Base-by-base conservation (phyloP, 1,139 yeast species). In the Candida glucosophila region DNA sequence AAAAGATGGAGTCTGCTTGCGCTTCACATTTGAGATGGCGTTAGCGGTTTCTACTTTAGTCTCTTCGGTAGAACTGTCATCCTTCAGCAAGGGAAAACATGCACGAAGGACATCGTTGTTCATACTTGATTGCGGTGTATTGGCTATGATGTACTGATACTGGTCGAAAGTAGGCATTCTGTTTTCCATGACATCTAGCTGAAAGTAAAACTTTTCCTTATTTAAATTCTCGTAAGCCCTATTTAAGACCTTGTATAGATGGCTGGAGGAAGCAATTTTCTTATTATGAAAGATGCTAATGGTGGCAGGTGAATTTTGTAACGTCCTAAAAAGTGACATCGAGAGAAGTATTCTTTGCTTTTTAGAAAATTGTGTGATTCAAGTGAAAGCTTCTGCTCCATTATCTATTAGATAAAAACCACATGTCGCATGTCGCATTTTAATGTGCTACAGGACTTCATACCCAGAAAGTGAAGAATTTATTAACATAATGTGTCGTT, bases 401-500 rank as follows among this genome's bases (percentile, higher is more conserved):
- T 0, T 55, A 77, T 4, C 50, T 61, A 23, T 55, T 86, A 18
- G 71, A 79, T 2, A 48, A 79, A 4, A 61, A 64, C 2, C 55
- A 80, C 12, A 70, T 75, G 1, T 85, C n/a, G n/a, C n/a, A n/a
- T n/a, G n/a, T n/a, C n/a, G n/a, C n/a, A n/a, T n/a, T n/a, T n/a
- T n/a, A n/a, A n/a, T n/a, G n/a, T n/a, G n/a, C n/a, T n/a, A n/a
- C n/a, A n/a, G n/a, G n/a, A n/a, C n/a, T n/a, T n/a, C n/a, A n/a
- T n/a, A n/a, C n/a, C n/a, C n/a, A n/a, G n/a, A n/a, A n/a, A n/a
- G n/a, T n/a, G n/a, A n/a, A n/a, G n/a, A n/a, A n/a, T n/a, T n/a
- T n/a, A n/a, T n/a, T n/a, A n/a, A n/a, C n/a, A n/a, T n/a, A n/a
- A 64, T 65, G 72, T 65, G 72, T 33, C 58, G 72, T 12, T 65